Evolutionary conservation across 1,284 basidiomycete species (phyloP).

Genomic region (Chiua sp.): DNA sequence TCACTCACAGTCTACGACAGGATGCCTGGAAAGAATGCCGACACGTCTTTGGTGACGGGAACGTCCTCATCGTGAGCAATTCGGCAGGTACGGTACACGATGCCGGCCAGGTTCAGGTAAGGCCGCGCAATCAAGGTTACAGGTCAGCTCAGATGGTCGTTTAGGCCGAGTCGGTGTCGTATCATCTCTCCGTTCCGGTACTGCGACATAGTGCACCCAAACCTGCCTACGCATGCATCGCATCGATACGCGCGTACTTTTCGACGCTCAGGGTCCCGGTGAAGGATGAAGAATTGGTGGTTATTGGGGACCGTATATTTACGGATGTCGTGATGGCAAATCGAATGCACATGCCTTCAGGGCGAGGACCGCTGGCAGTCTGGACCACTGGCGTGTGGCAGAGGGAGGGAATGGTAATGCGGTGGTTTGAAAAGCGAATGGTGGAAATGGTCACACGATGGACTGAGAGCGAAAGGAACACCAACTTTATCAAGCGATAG

Average conservation of each 20-base stretch:
- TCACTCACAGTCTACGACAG: conserved; percentile 42
- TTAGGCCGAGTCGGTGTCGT: conserved; percentile 86
- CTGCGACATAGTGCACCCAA: conserved; percentile 77
- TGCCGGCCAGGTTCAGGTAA: conserved; percentile 78
- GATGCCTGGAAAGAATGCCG: conserved; percentile 82
- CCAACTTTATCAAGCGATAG: background rate
- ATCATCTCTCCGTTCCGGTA: conserved; percentile 82
- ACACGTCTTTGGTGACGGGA: conserved; percentile 74
- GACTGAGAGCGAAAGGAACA: background rate
- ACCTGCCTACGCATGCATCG: conserved; percentile 64
- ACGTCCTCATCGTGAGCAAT: conserved; percentile 93
- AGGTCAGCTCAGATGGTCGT: background rate
- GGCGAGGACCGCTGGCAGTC: conserved; percentile 59
- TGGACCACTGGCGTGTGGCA: conserved; percentile 76
- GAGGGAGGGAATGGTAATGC: conserved; percentile 61
- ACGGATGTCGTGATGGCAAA: conserved; percentile 92
- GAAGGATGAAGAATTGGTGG: conserved; percentile 65
- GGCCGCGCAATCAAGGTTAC: conserved; percentile 23
- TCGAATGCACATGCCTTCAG: conserved; percentile 52
- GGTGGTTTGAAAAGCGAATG: conserved; percentile 59
- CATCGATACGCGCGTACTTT: conserved; percentile 59
- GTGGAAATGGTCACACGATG: conserved; percentile 35
- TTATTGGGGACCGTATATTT: conserved; percentile 91
- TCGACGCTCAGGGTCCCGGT: conserved; percentile 49
- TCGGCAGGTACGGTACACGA: conserved; percentile 88